These are phyloP conservation scores for Nelumbo lutea DNA, from an alignment of 164 flowering plant genomes.

Conservation along the genomic window DNA sequence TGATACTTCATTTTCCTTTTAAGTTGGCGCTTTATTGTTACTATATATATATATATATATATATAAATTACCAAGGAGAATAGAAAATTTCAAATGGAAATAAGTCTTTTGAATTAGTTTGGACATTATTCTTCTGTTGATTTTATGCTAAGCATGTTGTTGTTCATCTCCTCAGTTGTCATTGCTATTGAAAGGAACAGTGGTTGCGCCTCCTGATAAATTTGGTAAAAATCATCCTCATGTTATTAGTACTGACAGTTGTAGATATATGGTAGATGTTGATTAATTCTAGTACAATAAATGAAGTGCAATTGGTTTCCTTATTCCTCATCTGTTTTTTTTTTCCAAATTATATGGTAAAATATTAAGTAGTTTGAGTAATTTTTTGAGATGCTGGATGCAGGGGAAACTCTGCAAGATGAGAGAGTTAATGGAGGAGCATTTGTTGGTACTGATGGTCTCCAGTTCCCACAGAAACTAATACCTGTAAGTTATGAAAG, in stretches of 20 bases:
- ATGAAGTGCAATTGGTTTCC: background rate
- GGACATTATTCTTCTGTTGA: conserved; percentile 5
- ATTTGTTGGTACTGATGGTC: conserved; percentile 72
- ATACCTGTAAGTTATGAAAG: conserved; percentile 62
- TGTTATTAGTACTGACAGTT: background rate
- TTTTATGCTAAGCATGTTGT: conserved; percentile 16
- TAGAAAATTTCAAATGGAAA: background rate
- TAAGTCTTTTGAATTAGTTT: conserved; percentile 4
- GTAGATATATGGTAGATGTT: conserved; percentile 1
- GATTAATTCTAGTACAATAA: background rate
- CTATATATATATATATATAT: too few species aligned
- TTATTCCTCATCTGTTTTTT: background rate
- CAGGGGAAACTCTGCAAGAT: conserved; percentile 94
- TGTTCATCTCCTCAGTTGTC: conserved; percentile 55
- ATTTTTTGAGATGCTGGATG: conserved; percentile 9
- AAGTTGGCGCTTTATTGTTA: too few species aligned
- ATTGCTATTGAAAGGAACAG: conserved; percentile 88
- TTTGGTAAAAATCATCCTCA: conserved; percentile 54
- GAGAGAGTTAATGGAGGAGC: conserved; percentile 90
- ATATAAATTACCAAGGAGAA: background rate
- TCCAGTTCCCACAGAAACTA: conserved; percentile 83
- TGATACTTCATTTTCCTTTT: background rate
- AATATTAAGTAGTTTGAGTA: background rate
- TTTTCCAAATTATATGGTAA: background rate
- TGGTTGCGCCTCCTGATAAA: conserved; percentile 98